Base-by-base conservation (phyloP, 345 rosid genomes). In the Gossypium herbaceum region DNA sequence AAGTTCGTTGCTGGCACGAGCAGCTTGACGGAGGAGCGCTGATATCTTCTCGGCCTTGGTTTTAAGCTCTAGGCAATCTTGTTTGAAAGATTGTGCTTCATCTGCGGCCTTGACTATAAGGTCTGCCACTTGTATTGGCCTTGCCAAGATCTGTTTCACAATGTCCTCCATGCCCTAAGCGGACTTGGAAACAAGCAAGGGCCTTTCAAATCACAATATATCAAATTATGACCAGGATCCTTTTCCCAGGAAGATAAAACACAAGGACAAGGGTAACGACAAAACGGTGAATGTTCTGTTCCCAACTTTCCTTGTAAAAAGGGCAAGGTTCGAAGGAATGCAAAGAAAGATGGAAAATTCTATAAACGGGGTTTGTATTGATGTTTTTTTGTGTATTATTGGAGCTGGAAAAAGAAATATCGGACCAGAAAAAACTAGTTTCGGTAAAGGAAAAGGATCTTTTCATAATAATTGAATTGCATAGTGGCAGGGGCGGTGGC, bases 91-190 rank as follows among this genome's bases (percentile, higher is more conserved):
- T 78, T 91, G 88, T 11, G 86, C 94, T 41, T 89, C 92, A 72
- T 87, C 90, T 0, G 91, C 83, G 0, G 82, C 75, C 80, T 91
- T 93, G 6, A 86, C 82, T n/a, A 91, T 78, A 60, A 81, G 87
- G 79, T 92, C 96, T 12, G 96, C 97, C 77, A 88, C 73, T 74
- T 89, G 96, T 41, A 92, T 91, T 6, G 94, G 90, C 84, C 89
- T 77, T 1, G 86, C 87, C 59, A 93, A 77, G 77, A 88, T 84
- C 73, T 89, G 91, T 75, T 87, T 88, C 68, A 87, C 94, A 61
- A 89, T 81, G 84, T 87, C 97, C 83, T 89, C 89, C 96, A 88
- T 90, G 79, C 81, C 75, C 79, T 34, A 73, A 79, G 84, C 87
- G 72, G 92, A 81, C 83, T 63, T 41, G 51, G 79, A 80, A n/a